Evolutionary conservation across 176 grass and related monocot species (phyloP), one percentile per base, ranked within the genome.

Genomic region (Calamus simplicifolius): DNA sequence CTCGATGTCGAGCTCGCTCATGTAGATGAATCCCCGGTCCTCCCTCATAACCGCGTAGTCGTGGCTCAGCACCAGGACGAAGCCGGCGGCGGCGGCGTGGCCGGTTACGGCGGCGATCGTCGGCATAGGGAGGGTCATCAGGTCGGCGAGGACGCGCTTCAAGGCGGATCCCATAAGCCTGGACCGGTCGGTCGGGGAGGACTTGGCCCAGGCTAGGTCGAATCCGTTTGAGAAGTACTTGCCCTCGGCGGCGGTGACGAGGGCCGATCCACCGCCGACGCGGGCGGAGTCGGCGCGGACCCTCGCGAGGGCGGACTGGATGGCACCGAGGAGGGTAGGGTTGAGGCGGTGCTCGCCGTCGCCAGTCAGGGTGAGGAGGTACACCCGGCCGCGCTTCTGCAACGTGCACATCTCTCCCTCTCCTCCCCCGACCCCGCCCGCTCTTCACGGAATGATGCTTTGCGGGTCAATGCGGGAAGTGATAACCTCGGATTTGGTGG

Each of bases 161-260:
- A 79, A 76, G 19, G 23, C 52, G 1, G 17, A 63, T 56, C 23
- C 7, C 62, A 90, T 71, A 71, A 30, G 4, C 48, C 18, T 3
- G 29, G 69, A 74, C 48, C 77, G 66, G 25, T 60, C 27, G 38
- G 1, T 4, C 25, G 71, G 57, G 3, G 52, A 74, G 7, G 77
- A 49, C 51, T 71, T 65, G 52, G 60, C 83, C 86, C 80, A 90
- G 13, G 62, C 74, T 18, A 54, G 83, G 72, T 85, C 75, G 58
- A 80, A 90, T 23, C 86, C 92, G 57, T 96, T 96, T 72, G 71
- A 88, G 78, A 96, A 90, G 83, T 75, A 96, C 69, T 77, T 86
- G 58, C 80, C 86, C 72, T 90, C 61, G 52, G 62, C 80, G 15
- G 86, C 73, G 0, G 85, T 67, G 61, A 96, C 64, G 19, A 96